Base-by-base conservation (phyloP, 2,329 filamentous ascomycete genomes). In the Coniochaeta ligniaria region DNA sequence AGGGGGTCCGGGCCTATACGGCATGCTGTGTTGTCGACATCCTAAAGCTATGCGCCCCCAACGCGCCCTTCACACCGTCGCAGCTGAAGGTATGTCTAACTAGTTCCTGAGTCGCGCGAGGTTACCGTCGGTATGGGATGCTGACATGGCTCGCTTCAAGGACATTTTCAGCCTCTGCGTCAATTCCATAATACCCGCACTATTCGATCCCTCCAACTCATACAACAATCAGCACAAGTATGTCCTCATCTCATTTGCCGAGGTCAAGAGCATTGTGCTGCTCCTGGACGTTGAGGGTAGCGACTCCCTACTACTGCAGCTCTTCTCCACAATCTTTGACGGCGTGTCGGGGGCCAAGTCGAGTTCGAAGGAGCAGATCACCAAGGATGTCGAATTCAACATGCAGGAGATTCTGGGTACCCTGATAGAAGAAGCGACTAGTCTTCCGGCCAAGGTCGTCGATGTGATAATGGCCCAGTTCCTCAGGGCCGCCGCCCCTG, bases 401-500 rank as follows among this genome's bases (percentile, higher is more conserved):
- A 91, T 99, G 83, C 95, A 89, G 24, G 87, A 91, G 59, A 84
- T 98, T 64, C 82, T 99, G 24, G 87, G 89, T 52, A 90, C 88
- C 58, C 78, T 99, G 59, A 89, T 99, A 24, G 95, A 98, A 65
- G 95, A 99, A 76, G 87, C 89, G 20, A 79, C 84, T 1, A 86
- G 84, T 41, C 81, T 99, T 20, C 91, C 93, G 0, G 81, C 88
- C 7, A 87, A 91, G 62, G 91, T 96, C 2, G 86, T 97, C 22
- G 94, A 99, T 71, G 87, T 94, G 33, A 92, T 99, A 66, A 90
- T 99, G 71, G 94, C 94, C 8, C 96, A 99, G 72, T 99, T 99
- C 69, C 79, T 99, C 60, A 87, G 95, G 67, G 92, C 93, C 2
- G 92, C 92, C 58, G 89, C 92, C 0, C 86, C 84, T 0, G 83